Evolutionary conservation across 2,329 filamentous ascomycete species (phyloP).

Genomic region (Lasiodiplodia citricola): DNA sequence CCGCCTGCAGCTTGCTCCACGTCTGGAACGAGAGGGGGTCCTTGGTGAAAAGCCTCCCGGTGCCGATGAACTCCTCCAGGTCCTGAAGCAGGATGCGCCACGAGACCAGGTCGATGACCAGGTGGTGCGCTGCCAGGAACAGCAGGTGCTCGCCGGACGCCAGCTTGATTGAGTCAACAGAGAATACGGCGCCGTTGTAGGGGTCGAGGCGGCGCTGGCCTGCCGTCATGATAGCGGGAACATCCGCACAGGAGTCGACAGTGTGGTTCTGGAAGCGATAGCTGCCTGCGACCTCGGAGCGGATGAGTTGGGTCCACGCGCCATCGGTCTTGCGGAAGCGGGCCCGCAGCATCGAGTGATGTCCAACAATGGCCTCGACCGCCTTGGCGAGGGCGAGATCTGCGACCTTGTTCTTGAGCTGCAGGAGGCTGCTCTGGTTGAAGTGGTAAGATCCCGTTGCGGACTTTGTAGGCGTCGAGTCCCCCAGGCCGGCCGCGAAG

Average conservation of each 20-base stretch:
- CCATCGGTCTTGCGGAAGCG: constrained; percentile 36
- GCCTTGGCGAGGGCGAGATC: constrained; percentile 35
- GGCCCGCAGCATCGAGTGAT: constrained; percentile 43
- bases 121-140: constrained; percentile 35
- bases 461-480: constrained; percentile 19
- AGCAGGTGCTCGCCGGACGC: constrained; percentile 6
- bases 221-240: background rate
- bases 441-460: constrained; percentile 35
- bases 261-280: background rate
- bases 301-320: constrained; percentile 38
- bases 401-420: constrained; percentile 35
- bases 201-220: constrained; percentile 8
- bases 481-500: constrained; percentile 39
- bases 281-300: constrained; percentile 1
- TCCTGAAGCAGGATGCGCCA: constrained; percentile 48
- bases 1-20: constrained; percentile 42
- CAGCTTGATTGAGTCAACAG: constrained; percentile 27
- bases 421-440: constrained; percentile 43
- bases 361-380: constrained; percentile 35
- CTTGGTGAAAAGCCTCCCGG: constrained; percentile 34
- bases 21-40: constrained; percentile 44
- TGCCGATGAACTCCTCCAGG: constrained; percentile 39
- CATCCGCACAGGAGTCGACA: background rate
- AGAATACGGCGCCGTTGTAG: constrained; percentile 9
- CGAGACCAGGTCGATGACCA: constrained; percentile 47